A percentile compares a stretch with the other conserved stretches of the same genome.
These are phyloP conservation scores for Quercus glauca DNA, from an alignment of 306 rosid species.

Conservation along the genomic window DNA sequence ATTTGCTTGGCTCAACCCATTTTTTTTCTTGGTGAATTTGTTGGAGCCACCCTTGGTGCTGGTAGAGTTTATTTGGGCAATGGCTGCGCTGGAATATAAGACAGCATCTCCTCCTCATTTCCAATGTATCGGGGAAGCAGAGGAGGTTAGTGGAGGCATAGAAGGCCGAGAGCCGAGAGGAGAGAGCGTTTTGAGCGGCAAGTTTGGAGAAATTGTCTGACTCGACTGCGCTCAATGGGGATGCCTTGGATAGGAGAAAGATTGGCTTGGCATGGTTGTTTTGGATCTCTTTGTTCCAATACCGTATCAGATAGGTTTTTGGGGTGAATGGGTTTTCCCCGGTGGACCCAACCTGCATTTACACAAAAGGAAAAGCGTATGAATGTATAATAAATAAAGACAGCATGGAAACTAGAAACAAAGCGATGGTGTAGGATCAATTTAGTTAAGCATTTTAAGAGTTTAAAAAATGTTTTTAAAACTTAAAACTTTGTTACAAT, in stretches of 20 bases:
- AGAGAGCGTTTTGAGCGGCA: slow-evolving; percentile 44
- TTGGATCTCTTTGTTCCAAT: slow-evolving; percentile 92
- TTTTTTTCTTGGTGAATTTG: slow-evolving; percentile 34
- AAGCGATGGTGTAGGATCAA: no score
- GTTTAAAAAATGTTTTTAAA: no score
- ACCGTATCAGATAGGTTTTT: slow-evolving; percentile 56
- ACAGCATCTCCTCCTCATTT: no score
- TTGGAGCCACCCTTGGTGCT: slow-evolving; percentile 68
- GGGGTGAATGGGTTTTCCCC: slow-evolving; percentile 72
- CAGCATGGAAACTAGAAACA: no score
- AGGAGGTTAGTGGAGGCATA: slow-evolving; percentile 81
- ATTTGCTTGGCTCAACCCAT: slow-evolving; percentile 28
- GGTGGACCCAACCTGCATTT: slow-evolving; percentile 61
- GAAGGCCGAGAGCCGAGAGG: slow-evolving; percentile 64
- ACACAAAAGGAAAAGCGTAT: slow-evolving; percentile 10
- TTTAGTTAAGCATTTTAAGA: no score
- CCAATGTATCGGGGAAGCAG: slow-evolving; percentile 48
- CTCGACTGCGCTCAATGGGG: slow-evolving; percentile 59
- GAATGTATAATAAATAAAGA: not conserved
- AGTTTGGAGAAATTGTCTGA: slow-evolving; percentile 59
- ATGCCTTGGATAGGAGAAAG: slow-evolving; percentile 69
- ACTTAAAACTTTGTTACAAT: no score
- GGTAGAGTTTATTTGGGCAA: not conserved
- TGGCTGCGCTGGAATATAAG: no score
- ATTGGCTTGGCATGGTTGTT: slow-evolving; percentile 43